Base-by-base conservation (phyloP, 202 grass and related monocot genomes). In the Musa balbisiana region DNA sequence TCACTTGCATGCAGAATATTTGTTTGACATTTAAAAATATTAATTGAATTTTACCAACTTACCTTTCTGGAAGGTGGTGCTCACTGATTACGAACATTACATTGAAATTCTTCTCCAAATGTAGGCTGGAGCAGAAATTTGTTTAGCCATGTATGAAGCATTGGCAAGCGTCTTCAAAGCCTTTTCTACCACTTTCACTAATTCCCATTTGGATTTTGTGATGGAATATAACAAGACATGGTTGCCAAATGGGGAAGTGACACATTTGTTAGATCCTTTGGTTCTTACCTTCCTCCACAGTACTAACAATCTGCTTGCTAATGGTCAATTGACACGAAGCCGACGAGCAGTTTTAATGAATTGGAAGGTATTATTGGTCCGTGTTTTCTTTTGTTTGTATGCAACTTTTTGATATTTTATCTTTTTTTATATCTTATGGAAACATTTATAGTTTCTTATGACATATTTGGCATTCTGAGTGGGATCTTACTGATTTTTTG, bases 271-370 rank as follows among this genome's bases (percentile, higher is more conserved):
- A 83, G 90, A 91, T 83, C 63, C 73, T 78, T 77, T 91, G 71
- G 73, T 73, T 66, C 78, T 79, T 75, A 77, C 16, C 81, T 93
- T 89, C 78, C 84, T 97, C 43, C 19, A 79, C 70, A 97, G 80
- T 77, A 86, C 93, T 68, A 97, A 89, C 79, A 72, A 76, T 86
- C 88, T 93, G 55, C 86, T 97, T 81, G 78, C 70, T 20, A 80
- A 91, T 88, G 94, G 88, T 86, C 67, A 78, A 84, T 76, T 97
- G 71, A 91, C 88, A 75, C 81, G 94, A 74, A 97, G 94, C 80
- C 92, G 90, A 80, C 83, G 90, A 52, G 88, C 88, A 77, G 88
- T 97, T 93, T 74, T 97, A 69, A 97, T 97, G 82, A 82, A 77
- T 76, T 93, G 90, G 90, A 97, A 97, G 90, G 93, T 97, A 60